Conservation (phyloP, 257 asterid species). For the Dorcoceras hygrometricum region DNA sequence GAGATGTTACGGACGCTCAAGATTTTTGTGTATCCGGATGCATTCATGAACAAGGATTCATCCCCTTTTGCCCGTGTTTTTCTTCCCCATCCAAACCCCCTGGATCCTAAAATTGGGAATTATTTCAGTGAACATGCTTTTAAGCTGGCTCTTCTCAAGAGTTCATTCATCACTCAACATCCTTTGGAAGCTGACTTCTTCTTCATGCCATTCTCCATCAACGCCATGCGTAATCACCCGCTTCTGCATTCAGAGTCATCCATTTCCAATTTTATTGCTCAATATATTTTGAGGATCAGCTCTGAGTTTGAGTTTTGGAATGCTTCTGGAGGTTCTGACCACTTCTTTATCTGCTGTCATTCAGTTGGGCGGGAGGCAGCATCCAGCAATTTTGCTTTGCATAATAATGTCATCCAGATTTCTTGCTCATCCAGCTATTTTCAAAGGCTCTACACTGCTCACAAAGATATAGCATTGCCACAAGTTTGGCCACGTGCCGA, state of each 20-base stretch:
- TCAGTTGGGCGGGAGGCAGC: constrained; percentile 70
- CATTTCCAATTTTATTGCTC: constrained; percentile 57
- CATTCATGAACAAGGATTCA: constrained; percentile 24
- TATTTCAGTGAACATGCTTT: constrained; percentile 81
- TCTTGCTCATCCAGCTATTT: constrained; percentile 78
- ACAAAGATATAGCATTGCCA: constrained; percentile 68
- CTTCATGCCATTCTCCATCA: constrained; percentile 76
- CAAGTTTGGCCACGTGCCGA: constrained; percentile 75
- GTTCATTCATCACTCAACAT: constrained; percentile 39
- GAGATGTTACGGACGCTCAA: constrained; percentile 48
- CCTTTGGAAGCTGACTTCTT: constrained; percentile 65
- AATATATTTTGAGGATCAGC: constrained; percentile 44
- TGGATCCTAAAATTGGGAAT: constrained; percentile 61
- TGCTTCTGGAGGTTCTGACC: constrained; percentile 75
- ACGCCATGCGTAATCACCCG: constrained; percentile 68
- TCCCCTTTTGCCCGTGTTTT: constrained; percentile 43
- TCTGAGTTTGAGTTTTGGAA: constrained; percentile 58
- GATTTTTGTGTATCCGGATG: constrained; percentile 64
- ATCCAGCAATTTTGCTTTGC: constrained; percentile 47
- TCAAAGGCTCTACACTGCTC: constrained; percentile 67
- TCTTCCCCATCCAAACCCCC: constrained; percentile 53
- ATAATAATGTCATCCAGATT: constrained; percentile 59
- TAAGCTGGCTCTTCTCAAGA: constrained; percentile 60
- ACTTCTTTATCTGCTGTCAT: constrained; percentile 69
- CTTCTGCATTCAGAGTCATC: constrained; percentile 44